Conservation (phyloP, 169 alveolate genomes). For the Eimeria maxima region DNA sequence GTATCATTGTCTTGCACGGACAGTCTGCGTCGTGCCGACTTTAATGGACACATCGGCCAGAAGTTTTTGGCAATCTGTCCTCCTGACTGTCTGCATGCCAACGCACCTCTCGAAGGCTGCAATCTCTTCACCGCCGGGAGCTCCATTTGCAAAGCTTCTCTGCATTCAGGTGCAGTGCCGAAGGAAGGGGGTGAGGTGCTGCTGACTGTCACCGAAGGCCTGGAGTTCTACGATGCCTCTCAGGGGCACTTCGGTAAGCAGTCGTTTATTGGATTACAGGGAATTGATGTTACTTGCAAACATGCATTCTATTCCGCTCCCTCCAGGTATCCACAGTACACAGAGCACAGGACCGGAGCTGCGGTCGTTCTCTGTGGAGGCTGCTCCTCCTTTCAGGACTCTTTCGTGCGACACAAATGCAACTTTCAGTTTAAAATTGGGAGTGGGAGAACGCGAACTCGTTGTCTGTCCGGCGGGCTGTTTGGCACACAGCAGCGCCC, state of each 20-base stretch:
- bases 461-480: conserved; percentile 90
- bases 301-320: background rate
- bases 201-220: conserved; percentile 63
- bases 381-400: conserved; percentile 87
- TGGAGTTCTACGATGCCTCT: conserved; percentile 58
- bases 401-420: conserved; percentile 89
- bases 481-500: conserved; percentile 86
- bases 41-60: conserved; percentile 86
- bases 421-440: conserved; percentile 88
- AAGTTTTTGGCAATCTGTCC: conserved; percentile 89
- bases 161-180: conserved; percentile 82
- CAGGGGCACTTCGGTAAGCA: conserved; percentile 82
- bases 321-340: conserved; percentile 73
- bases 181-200: conserved; percentile 78
- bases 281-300: background rate
- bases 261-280: background rate
- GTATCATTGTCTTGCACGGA: conserved; percentile 33
- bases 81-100: conserved; percentile 90
- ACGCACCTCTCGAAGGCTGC: conserved; percentile 88
- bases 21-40: conserved; percentile 63
- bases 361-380: conserved; percentile 90
- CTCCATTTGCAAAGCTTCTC: conserved; percentile 94
- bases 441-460: conserved; percentile 88
- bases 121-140: conserved; percentile 91
- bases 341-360: conserved; percentile 86